Evolutionary conservation across 192 early-diverging fungal species (phyloP), one percentile per base, ranked within the genome.

Genomic region (Coemansia sp.): DNA sequence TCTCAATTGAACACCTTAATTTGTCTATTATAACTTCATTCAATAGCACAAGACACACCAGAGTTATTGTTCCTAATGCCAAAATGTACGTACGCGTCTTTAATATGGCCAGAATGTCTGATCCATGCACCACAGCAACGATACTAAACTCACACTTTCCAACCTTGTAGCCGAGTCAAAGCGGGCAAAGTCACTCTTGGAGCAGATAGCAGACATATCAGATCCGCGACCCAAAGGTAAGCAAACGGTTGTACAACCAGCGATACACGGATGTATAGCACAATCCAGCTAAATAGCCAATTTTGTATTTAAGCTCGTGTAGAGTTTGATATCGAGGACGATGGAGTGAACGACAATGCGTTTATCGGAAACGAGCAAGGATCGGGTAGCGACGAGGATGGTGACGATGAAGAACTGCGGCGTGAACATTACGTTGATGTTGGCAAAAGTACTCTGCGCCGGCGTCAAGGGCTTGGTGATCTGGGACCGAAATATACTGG

Each of bases 401-500:
- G 61, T 19, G 82, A 66, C 8, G 79, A 84, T 8, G 83, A 85
- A 29, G 72, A 79, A 1, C 58, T 70, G 50, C 76, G 63, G 48
- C 86, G 88, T 36, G 83, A 85, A 54, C 89, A 91, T 64, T 92
- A 90, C 56, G 81, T 89, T 30, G 42, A 71, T 23, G 84, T 92
- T 59, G 90, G 89, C 13, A 92, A 88, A 72, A 89, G 89, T 74
- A 57, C 75, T 14, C 59, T 92, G 42, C 83, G 87, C 42, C 72
- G 71, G 34, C 79, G 82, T 37, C 79, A 86, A 47, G 82, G 84
- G 6, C 79, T 87, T 23, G 70, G 86, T 6, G 77, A 89, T 59
- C 84, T 88, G 19, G 90, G 89, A 34, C 89, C 90, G 3, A 87
- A 88, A 55, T 92, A 92, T 67, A 64, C 73, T 23, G 90, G 90